A percentile compares a stretch with the other conserved stretches of the same genome.
Conservation (phyloP, 352 stramenopile genomes). For the Globisporangium perplexum region DNA sequence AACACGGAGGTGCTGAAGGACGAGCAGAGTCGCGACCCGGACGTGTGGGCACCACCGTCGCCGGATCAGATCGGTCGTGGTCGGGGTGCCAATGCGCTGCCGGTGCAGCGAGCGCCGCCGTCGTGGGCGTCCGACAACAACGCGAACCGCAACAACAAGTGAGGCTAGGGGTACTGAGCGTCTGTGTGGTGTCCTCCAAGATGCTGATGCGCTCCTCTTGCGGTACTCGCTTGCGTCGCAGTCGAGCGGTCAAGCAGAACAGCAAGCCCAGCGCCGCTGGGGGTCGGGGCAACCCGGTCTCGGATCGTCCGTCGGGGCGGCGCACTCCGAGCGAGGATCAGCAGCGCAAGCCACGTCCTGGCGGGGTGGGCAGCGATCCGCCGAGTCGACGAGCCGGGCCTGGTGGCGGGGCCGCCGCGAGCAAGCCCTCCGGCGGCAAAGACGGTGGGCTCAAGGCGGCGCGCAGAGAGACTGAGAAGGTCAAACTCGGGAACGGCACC, state of each 20-base stretch:
- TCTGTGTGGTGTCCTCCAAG: not conserved
- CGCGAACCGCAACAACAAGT: slow-evolving; percentile 27
- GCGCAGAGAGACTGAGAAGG: slow-evolving; percentile 34
- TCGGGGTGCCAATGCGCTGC: slow-evolving; percentile 12
- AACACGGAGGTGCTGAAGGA: slow-evolving; percentile 5
- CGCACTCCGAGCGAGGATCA: slow-evolving; percentile 59
- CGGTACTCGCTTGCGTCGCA: slow-evolving; percentile 7
- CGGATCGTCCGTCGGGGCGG: slow-evolving; percentile 32
- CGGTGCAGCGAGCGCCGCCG: slow-evolving; percentile 25
- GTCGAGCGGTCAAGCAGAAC: slow-evolving; percentile 27
- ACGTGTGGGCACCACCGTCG: slow-evolving; percentile 70
- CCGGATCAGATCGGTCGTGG: slow-evolving; percentile 37
- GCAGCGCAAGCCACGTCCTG: slow-evolving; percentile 28
- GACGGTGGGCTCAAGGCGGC: slow-evolving; percentile 36
- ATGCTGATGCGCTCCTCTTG: not conserved
- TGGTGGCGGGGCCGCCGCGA: slow-evolving; percentile 12
- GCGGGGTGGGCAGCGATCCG: slow-evolving; percentile 17
- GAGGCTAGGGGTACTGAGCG: no score
- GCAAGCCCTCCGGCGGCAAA: slow-evolving; percentile 21
- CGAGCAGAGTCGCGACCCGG: slow-evolving; percentile 35
- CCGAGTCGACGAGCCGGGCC: slow-evolving; percentile 13
- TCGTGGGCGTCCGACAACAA: slow-evolving; percentile 56
- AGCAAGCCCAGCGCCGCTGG: slow-evolving; percentile 13
- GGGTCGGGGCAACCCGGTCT: slow-evolving; percentile 12
- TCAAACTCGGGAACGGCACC: slow-evolving; percentile 15